These are phyloP conservation scores for Oropetium thomaeum DNA, from an alignment of 176 grass and related monocot genomes.

Conservation along the genomic window DNA sequence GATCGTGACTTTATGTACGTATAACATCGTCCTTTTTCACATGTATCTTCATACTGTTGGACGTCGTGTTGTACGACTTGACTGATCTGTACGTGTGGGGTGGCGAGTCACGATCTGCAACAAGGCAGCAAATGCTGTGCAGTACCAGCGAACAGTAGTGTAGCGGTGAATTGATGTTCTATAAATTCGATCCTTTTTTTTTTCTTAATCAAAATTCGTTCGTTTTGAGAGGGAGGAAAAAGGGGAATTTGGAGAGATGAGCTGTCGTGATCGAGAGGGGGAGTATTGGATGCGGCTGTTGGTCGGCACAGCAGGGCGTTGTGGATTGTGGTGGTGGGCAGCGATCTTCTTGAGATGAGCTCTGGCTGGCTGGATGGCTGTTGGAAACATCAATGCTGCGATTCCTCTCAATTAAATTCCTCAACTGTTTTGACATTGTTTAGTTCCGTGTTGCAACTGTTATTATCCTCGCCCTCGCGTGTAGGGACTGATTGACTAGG, in stretches of 20 bases:
- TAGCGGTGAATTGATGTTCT: neutral
- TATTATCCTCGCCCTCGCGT: no score
- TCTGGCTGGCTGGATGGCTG: slow-evolving; percentile 20
- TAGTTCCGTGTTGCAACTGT: no score
- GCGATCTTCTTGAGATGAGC: neutral
- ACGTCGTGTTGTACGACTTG: neutral
- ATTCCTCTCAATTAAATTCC: slow-evolving; percentile 13
- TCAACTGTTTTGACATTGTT: neutral
- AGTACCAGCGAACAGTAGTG: neutral
- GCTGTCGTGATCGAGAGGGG: neutral
- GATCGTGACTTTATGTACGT: neutral
- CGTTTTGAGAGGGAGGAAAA: neutral
- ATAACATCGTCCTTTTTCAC: neutral
- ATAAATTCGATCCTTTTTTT: neutral
- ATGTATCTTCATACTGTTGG: neutral
- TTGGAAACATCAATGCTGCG: slow-evolving; percentile 33
- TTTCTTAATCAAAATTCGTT: no score
- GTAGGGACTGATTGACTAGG: no score
- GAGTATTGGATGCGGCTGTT: slow-evolving; percentile 18
- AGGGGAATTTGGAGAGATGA: neutral
- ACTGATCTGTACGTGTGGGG: neutral
- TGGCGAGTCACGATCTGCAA: neutral
- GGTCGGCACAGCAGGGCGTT: neutral
- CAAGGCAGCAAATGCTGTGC: slow-evolving; percentile 2
- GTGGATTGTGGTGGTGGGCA: no score